A percentile compares a stretch with the other conserved stretches of the same genome.
Evolutionary conservation across 2,329 filamentous ascomycete species (phyloP).

Genomic region (Acarospora socialis): DNA sequence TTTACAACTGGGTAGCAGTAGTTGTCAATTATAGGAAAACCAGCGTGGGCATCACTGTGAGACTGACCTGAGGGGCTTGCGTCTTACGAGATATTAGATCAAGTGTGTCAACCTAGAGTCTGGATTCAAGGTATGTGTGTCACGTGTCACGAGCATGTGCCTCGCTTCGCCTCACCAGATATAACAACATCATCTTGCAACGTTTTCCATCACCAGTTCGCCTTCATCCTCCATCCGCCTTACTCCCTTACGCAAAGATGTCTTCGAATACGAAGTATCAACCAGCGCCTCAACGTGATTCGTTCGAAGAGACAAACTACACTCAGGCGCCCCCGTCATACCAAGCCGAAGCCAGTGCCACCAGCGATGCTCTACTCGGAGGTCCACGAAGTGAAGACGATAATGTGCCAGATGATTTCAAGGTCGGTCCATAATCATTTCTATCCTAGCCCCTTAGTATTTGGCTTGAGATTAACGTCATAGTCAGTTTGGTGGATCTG

Average conservation of each 20-base stretch:
- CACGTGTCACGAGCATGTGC: no score
- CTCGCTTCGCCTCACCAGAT: no score
- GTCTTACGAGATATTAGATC: no score
- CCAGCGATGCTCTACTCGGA: conserved; percentile 45
- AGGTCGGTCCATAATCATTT: conserved; percentile 37
- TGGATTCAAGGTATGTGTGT: no score
- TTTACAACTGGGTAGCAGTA: no score
- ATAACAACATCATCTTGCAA: background rate
- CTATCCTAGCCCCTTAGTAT: background rate
- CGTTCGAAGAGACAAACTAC: conserved; percentile 57
- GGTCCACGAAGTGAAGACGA: conserved; percentile 69
- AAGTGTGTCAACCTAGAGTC: no score
- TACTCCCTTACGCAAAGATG: conserved; percentile 35
- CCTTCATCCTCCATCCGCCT: background rate
- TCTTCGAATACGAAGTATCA: conserved; percentile 68
- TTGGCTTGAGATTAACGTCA: conserved; percentile 6
- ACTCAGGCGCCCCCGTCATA: conserved; percentile 76
- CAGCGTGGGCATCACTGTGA: no score
- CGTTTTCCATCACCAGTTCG: background rate
- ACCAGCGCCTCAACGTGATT: conserved; percentile 72
- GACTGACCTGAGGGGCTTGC: no score
- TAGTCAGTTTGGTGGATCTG: conserved; percentile 69
- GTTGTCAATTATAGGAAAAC: no score
- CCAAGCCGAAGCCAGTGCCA: conserved; percentile 42
- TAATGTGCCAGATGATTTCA: conserved; percentile 94